Conservation (phyloP, 345 rosid species). For the Schrenkiella parvula region DNA sequence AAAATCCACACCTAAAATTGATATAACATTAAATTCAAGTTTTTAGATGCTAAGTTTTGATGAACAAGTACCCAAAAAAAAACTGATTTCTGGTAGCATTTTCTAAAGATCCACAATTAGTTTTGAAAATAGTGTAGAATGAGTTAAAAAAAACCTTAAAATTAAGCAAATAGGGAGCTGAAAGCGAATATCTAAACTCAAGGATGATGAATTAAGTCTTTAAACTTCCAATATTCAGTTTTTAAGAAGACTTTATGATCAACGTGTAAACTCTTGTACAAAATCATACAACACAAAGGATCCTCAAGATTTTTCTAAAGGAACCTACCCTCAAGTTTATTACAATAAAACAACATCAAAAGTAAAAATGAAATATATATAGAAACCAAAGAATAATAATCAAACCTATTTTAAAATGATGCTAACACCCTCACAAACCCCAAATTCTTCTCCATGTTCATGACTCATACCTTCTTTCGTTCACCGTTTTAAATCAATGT, state of each 20-base stretch:
- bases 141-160: no score
- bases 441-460: conserved; percentile 29
- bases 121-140: no score
- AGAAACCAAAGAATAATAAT: conserved; percentile 18
- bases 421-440: conserved; percentile 12
- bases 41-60: no score
- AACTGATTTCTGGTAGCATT: no score
- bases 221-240: background rate
- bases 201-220: background rate
- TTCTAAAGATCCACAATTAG: no score
- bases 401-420: conserved; percentile 1
- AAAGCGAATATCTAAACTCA: no score
- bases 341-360: background rate
- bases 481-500: conserved; percentile 23
- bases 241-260: background rate
- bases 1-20: no score
- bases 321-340: background rate
- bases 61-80: no score
- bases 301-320: background rate
- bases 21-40: no score
- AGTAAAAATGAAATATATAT: background rate
- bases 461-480: background rate
- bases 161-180: no score
- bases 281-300: conserved; percentile 17
- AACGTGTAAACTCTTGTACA: conserved; percentile 2